Base-by-base conservation (phyloP, 164 flowering plant species). In the Sedum album region DNA sequence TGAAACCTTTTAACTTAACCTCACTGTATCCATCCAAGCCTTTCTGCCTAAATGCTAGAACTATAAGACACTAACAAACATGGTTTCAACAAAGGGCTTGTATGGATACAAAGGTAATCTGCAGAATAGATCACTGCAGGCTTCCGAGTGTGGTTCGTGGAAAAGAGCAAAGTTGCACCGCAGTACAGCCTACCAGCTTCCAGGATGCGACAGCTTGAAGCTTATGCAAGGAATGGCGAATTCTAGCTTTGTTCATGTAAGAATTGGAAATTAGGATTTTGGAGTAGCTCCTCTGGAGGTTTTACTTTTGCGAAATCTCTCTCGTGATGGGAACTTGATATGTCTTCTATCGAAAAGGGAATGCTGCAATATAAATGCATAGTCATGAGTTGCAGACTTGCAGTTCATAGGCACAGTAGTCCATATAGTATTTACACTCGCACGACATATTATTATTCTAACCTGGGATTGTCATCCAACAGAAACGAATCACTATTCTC, bases 391-490 rank as follows among this genome's bases (percentile, higher is more conserved):
- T 48, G n/a, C n/a, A n/a, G n/a, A n/a, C n/a, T 33, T 41, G 31
- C n/a, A n/a, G 36, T 11, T 23, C 20, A 39, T 31, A 41, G 41
- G 39, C 23, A 21, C 21, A 14, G 3, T 57, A 14, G 10, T 48
- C 26, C 35, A 25, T 18, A 3, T 26, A 28, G 30, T 36, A 33
- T 49, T 18, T 25, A 11, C 18, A 15, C 46, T n/a, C 14, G 53
- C 23, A 21, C 64, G 42, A 17, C 49, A 28, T 15, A 25, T 26
- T 14, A 6, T 69, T 11, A 23, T 62, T n/a, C 57, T 8, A 68
- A 94, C 99, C 97, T 82, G 72, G 94, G 83, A 80, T 82, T 75
- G 67, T 95, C 97, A 62, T 92, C 94, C 82, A 95, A 76, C 78
- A 88, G 76, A 72, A 82, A 90, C 48, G 97, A 83, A 70, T 73